phyloP scores from a whole-genome alignment of 257 asterid genomes.

The Solanum lycopersicoides region DNA sequence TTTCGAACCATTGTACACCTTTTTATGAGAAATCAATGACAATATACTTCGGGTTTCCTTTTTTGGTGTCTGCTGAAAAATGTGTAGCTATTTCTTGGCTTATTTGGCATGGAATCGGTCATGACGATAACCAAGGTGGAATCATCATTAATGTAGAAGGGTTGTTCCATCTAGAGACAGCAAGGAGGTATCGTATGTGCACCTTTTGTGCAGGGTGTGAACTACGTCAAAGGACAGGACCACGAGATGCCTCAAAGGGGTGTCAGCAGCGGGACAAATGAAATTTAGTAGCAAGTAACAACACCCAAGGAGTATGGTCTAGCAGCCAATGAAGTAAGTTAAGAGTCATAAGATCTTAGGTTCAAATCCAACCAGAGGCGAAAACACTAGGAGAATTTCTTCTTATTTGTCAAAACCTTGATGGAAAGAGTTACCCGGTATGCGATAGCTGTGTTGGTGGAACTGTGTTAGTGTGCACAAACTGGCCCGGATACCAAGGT shows the following conservation, averaged over 20 bases:
- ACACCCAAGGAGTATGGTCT: not conserved
- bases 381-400: not conserved
- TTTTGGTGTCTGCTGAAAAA: not conserved
- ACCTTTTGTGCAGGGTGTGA: not conserved
- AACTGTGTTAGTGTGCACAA: not conserved
- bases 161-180: not conserved
- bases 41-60: not conserved
- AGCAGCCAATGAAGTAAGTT: not conserved
- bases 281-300: not conserved
- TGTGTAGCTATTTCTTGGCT: not conserved
- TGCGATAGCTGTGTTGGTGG: not conserved
- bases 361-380: not conserved
- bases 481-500: not conserved
- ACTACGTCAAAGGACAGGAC: not conserved
- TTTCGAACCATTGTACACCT: not conserved
- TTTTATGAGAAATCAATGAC: not conserved
- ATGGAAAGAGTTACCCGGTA: not conserved
- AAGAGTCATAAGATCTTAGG: not conserved
- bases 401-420: not conserved
- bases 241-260: not conserved
- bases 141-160: not conserved
- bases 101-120: not conserved
- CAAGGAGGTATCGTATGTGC: not conserved
- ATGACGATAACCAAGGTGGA: not conserved
- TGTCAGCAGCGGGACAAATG: not conserved